Conservation (phyloP, 1,139 yeast species). For the Yamadazyma oceani region DNA sequence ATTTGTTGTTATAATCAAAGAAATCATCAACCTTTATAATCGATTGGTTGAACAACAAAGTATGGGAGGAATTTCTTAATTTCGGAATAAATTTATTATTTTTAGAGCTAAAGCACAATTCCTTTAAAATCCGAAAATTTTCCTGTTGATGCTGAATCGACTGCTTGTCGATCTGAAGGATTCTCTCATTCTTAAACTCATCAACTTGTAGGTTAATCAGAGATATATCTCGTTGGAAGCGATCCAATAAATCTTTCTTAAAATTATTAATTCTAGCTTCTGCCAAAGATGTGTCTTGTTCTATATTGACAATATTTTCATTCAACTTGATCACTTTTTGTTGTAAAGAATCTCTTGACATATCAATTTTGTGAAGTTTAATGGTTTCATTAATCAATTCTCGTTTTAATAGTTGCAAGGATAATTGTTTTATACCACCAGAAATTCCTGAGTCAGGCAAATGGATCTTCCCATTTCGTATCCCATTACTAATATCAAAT, state of each 20-base stretch:
- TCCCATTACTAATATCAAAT: slow-evolving; percentile 19
- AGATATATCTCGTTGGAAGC: not conserved
- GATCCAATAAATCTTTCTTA: not conserved
- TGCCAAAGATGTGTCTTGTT: slow-evolving; percentile 6
- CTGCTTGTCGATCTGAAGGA: slow-evolving; percentile 31
- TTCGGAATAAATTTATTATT: slow-evolving; percentile 9
- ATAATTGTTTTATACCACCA: slow-evolving; percentile 34
- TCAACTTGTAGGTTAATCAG: not conserved
- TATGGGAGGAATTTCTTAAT: slow-evolving; percentile 11
- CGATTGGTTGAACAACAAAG: slow-evolving; percentile 28
- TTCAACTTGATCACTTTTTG: slow-evolving; percentile 18
- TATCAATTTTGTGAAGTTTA: slow-evolving; percentile 25
- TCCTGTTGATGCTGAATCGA: slow-evolving; percentile 24
- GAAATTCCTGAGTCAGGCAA: slow-evolving; percentile 1
- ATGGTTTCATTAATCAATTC: slow-evolving; percentile 28
- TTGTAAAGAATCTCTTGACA: slow-evolving; percentile 17
- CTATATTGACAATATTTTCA: slow-evolving; percentile 14
- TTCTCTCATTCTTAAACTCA: slow-evolving; percentile 19
- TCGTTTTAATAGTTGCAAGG: slow-evolving; percentile 45
- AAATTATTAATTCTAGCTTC: not conserved
- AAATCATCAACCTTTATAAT: slow-evolving; percentile 31
- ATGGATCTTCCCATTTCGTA: slow-evolving; percentile 14
- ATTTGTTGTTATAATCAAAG: slow-evolving; percentile 25
- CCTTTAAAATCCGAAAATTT: slow-evolving; percentile 28
- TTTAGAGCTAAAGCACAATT: slow-evolving; percentile 19